Base-by-base conservation (phyloP, 2,329 filamentous ascomycete genomes). In the Trichoderma lentiforme region DNA sequence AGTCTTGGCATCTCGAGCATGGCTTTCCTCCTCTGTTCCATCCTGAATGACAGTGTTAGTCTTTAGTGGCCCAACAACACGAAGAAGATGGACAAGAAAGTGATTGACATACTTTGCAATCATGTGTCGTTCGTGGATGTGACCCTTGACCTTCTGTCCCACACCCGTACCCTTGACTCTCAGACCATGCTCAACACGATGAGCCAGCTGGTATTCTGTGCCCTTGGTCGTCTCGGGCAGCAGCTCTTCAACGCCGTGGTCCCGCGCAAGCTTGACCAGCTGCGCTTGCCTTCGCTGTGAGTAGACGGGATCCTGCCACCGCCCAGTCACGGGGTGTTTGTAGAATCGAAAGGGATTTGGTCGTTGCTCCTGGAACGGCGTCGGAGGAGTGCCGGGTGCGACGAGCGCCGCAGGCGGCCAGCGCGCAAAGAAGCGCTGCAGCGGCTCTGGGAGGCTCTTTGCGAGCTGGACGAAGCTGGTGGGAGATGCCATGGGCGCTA, bases 1-100 rank as follows among this genome's bases (percentile, higher is more conserved):
- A 98, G 89, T 79, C 92, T 90, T 74, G 95, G 94, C 96, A 99
- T 99, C 73, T 91, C 91, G 85, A 97, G 82, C 93, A 98, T 98
- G 73, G 96, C 96, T 82, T 93, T 89, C 87, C 92, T 92, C 84
- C 94, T 91, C 84, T 93, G 90, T 81, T 97, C 94, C 88, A 98
- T 88, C 82, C 91, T 92, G 79, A 73, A 71, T 6, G 15, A 6
- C 12, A 1, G 14, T n/a, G 74, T 76, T 70, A 76, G 73, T 72
- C 65, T 14, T 18, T 9, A 47, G n/a, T 68, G 65, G 5, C 14
- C 18, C 6, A 12, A 18, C 6, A 21, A 51, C 14, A 53, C n/a
- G 15, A 9, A 26, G 34, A 51, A 34, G 26, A 32, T 28, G 30
- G 26, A 30, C 9, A 43, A 26, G 56, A 24, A 30, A 2, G 6